Conservation (phyloP, 495 filamentous ascomycete genomes). For the Tuber magnatum region DNA sequence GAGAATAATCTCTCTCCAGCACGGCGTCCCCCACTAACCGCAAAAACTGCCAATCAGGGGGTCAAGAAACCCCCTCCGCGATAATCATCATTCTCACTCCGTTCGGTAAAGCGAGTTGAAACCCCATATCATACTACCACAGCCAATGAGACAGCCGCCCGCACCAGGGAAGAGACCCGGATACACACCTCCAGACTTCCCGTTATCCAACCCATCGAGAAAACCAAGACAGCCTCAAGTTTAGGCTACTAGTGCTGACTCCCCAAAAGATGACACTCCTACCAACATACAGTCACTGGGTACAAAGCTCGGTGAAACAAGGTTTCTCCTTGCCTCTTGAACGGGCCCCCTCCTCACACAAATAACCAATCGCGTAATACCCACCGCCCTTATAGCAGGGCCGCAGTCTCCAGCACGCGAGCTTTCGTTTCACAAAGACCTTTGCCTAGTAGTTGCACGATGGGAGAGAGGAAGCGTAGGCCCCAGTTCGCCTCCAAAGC, state of each 20-base stretch:
- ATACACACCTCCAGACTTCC: neutral
- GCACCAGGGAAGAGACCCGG: neutral
- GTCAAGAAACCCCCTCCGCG: neutral
- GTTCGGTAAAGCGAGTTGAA: neutral
- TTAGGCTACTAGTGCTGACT: neutral
- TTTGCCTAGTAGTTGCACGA: too few species aligned
- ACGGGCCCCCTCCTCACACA: too few species aligned
- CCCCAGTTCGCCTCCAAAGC: neutral
- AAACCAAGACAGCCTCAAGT: neutral
- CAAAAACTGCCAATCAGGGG: neutral
- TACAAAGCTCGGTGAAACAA: too few species aligned
- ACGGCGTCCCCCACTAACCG: neutral
- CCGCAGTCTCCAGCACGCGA: too few species aligned
- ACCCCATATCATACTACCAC: neutral
- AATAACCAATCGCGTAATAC: too few species aligned
- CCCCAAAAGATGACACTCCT: neutral
- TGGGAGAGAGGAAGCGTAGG: neutral
- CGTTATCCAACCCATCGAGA: neutral
- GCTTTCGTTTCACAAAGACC: too few species aligned
- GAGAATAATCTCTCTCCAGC: neutral
- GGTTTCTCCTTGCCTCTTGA: too few species aligned
- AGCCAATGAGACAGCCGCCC: neutral
- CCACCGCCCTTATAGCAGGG: too few species aligned
- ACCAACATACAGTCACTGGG: neutral
- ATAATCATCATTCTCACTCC: neutral